Conservation (phyloP, 2,329 filamentous ascomycete genomes). For the Corynespora cassiicola region DNA sequence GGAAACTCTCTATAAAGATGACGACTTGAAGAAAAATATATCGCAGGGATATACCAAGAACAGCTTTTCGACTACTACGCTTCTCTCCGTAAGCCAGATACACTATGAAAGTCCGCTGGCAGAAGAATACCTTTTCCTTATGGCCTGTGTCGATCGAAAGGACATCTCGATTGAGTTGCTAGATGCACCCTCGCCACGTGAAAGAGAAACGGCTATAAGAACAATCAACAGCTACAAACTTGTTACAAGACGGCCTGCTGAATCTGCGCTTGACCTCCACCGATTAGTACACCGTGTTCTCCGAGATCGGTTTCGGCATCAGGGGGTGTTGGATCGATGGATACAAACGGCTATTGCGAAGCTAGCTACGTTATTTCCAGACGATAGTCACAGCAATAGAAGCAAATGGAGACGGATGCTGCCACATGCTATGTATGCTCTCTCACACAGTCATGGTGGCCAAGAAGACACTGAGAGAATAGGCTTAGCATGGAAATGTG, state of each 20-base stretch:
- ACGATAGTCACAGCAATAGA: constrained; percentile 17
- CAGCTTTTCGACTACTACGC: constrained; percentile 48
- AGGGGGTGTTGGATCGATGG: constrained; percentile 9
- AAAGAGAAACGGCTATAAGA: constrained; percentile 19
- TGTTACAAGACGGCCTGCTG: constrained; percentile 13
- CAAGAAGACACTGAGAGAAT: constrained; percentile 10
- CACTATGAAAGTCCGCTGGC: constrained; percentile 32
- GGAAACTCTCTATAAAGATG: constrained; percentile 39
- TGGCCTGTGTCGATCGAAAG: constrained; percentile 44
- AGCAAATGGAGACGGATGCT: constrained; percentile 28
- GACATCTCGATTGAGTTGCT: constrained; percentile 24
- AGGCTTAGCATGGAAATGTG: constrained; percentile 15
- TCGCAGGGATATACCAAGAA: constrained; percentile 31
- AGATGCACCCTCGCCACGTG: constrained; percentile 11
- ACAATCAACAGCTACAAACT: constrained; percentile 19
- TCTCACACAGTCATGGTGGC: constrained; percentile 11
- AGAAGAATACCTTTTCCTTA: constrained; percentile 46
- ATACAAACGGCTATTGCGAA: constrained; percentile 12
- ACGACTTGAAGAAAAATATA: constrained; percentile 41
- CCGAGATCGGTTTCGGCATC: constrained; percentile 10
- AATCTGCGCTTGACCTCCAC: constrained; percentile 18
- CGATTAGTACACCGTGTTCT: constrained; percentile 17
- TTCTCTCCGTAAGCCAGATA: constrained; percentile 48
- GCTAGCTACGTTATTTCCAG: constrained; percentile 22
- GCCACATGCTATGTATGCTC: constrained; percentile 19